Conservation (phyloP, 2,329 filamentous ascomycete genomes). For the Pseudogymnoascus sp. region DNA sequence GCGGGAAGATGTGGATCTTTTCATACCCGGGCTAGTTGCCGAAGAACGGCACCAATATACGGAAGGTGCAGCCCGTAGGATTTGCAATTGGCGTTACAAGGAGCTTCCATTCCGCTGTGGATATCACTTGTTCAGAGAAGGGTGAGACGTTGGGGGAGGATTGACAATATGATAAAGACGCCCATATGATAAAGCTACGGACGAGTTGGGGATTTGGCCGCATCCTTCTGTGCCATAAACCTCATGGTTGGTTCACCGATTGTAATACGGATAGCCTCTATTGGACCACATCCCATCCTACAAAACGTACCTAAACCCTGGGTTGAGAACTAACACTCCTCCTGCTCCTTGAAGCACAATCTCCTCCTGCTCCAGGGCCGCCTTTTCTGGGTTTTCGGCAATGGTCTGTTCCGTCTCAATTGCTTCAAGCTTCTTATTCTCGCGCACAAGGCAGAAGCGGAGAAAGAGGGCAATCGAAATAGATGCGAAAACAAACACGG, state of each 20-base stretch:
- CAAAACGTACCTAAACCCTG: slow-evolving; percentile 15
- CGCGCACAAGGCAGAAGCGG: slow-evolving; percentile 12
- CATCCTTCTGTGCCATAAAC: background rate
- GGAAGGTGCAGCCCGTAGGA: background rate
- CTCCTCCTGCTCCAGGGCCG: background rate
- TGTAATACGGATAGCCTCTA: background rate
- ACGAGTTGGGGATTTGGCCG: background rate
- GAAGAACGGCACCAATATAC: background rate
- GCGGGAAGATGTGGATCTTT: background rate
- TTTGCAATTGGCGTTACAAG: background rate
- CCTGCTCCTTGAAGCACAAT: slow-evolving; percentile 12
- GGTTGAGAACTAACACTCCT: slow-evolving; percentile 11
- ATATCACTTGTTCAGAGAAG: background rate
- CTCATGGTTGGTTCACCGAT: background rate
- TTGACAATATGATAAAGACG: background rate
- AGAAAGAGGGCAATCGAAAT: slow-evolving; percentile 11
- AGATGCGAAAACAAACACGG: slow-evolving; percentile 13
- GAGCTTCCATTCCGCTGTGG: background rate
- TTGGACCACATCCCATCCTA: background rate
- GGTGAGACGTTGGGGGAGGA: background rate
- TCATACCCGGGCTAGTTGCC: background rate
- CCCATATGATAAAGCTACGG: background rate
- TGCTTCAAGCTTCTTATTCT: slow-evolving; percentile 14
- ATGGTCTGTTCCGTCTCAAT: slow-evolving; percentile 10
- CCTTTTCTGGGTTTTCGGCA: background rate